Evolutionary conservation across 495 filamentous ascomycete genomes (phyloP).

Genomic region (Penicillium diatomitis): DNA sequence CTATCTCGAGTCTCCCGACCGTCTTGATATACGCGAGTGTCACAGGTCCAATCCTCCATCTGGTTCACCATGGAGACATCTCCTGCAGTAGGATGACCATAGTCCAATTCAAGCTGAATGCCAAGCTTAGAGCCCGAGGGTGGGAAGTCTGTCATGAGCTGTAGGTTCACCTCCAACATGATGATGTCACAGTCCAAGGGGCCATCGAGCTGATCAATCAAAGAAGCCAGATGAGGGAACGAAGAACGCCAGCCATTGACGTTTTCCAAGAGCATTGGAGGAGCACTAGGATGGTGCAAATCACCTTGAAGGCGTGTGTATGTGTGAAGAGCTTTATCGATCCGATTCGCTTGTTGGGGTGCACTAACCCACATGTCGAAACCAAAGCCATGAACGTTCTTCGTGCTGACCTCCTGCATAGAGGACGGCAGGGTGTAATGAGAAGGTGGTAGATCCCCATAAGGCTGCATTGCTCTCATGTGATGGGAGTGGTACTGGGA

Average conservation of each 20-base stretch:
- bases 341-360: conserved; percentile 31
- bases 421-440: conserved; percentile 29
- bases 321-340: conserved; percentile 36
- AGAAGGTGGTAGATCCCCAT: conserved; percentile 30
- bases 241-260: conserved; percentile 34
- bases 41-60: conserved; percentile 41
- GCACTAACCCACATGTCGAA: conserved; percentile 46
- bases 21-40: conserved; percentile 37
- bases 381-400: conserved; percentile 33
- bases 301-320: conserved; percentile 43
- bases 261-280: conserved; percentile 35
- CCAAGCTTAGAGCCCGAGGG: conserved; percentile 32
- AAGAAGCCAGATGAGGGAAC: conserved; percentile 35
- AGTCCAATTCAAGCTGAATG: conserved; percentile 37
- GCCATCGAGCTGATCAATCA: conserved; percentile 27
- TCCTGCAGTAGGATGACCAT: conserved; percentile 27
- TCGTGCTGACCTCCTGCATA: conserved; percentile 23
- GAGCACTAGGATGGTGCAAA: conserved; percentile 26
- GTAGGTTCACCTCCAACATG: conserved; percentile 38
- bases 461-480: conserved; percentile 26
- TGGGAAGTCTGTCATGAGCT: conserved; percentile 39
- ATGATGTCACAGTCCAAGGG: conserved; percentile 39
- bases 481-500: conserved; percentile 23
- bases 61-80: conserved; percentile 30
- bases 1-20: conserved; percentile 25